These are phyloP conservation scores for Trichosanthes truncata DNA, from an alignment of 306 rosid genomes.

Conservation along the genomic window DNA sequence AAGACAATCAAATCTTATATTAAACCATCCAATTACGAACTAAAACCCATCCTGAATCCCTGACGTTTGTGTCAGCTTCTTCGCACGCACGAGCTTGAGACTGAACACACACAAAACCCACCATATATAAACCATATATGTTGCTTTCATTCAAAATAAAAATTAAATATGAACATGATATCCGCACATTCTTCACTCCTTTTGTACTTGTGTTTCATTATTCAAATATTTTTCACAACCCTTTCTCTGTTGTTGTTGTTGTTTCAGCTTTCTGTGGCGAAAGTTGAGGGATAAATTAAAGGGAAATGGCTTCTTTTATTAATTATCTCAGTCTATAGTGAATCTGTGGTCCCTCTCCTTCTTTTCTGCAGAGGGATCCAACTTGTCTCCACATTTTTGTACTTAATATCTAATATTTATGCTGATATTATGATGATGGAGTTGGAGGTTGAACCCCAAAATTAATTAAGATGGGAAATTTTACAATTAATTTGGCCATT, in stretches of 20 bases:
- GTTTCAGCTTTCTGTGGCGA: slow-evolving; percentile 21
- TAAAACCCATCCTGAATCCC: neutral
- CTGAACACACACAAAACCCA: too few relatives aligned
- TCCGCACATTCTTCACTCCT: slow-evolving; percentile 48
- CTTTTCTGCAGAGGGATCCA: neutral
- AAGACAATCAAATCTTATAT: neutral
- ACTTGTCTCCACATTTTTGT: neutral
- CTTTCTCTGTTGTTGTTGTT: neutral
- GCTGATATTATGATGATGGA: neutral
- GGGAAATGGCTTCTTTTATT: too few relatives aligned
- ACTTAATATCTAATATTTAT: neutral
- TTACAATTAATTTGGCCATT: too few relatives aligned
- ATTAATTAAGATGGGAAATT: too few relatives aligned
- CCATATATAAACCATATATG: too few relatives aligned
- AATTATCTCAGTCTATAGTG: neutral
- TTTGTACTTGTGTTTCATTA: slow-evolving; percentile 36
- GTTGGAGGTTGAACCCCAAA: neutral
- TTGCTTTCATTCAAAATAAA: too few relatives aligned
- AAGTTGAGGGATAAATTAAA: slow-evolving; percentile 5
- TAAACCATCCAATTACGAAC: neutral
- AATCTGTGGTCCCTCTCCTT: slow-evolving; percentile 10
- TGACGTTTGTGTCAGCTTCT: neutral
- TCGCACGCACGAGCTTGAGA: neutral
- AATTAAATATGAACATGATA: slow-evolving; percentile 1
- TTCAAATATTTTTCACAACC: neutral